Evolutionary conservation across 345 rosid species (phyloP).

Genomic region (Acer campestre): DNA sequence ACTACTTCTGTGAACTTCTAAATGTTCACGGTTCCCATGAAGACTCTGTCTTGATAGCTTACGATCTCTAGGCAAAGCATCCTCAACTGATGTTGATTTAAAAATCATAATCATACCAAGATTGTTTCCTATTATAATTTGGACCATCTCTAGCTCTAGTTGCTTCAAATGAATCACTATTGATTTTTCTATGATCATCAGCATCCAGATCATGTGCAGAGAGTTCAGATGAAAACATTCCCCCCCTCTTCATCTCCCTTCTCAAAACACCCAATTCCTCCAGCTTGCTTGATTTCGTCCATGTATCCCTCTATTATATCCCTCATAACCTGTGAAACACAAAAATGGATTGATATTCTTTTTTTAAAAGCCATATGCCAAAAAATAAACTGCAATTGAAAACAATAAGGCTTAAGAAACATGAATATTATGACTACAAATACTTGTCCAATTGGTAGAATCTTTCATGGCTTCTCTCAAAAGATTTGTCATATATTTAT

Average conservation of each 20-base stretch:
- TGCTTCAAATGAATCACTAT: slow-evolving; percentile 28
- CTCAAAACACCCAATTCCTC: slow-evolving; percentile 88
- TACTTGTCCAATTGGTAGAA: neutral
- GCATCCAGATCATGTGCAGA: slow-evolving; percentile 20
- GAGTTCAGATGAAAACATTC: slow-evolving; percentile 31
- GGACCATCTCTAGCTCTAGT: slow-evolving; percentile 16
- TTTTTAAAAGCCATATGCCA: neutral
- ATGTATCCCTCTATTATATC: slow-evolving; percentile 86
- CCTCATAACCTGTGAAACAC: slow-evolving; percentile 59
- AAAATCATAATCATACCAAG: slow-evolving; percentile 27
- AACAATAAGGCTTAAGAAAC: neutral
- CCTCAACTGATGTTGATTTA: slow-evolving; percentile 31
- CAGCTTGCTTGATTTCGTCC: slow-evolving; percentile 79
- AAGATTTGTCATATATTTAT: neutral
- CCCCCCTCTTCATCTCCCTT: slow-evolving; percentile 46
- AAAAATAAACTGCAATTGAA: neutral
- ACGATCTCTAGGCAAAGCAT: slow-evolving; percentile 30
- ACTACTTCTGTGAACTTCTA: slow-evolving; percentile 24
- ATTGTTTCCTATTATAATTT: slow-evolving; percentile 33
- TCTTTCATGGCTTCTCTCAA: neutral
- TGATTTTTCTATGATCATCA: slow-evolving; percentile 26
- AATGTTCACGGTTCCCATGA: slow-evolving; percentile 30
- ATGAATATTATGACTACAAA: neutral
- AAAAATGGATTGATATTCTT: slow-evolving; percentile 15
- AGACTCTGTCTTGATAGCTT: slow-evolving; percentile 32